Evolutionary conservation across 2,329 filamentous ascomycete species (phyloP).

Genomic region (Botrytis porri): DNA sequence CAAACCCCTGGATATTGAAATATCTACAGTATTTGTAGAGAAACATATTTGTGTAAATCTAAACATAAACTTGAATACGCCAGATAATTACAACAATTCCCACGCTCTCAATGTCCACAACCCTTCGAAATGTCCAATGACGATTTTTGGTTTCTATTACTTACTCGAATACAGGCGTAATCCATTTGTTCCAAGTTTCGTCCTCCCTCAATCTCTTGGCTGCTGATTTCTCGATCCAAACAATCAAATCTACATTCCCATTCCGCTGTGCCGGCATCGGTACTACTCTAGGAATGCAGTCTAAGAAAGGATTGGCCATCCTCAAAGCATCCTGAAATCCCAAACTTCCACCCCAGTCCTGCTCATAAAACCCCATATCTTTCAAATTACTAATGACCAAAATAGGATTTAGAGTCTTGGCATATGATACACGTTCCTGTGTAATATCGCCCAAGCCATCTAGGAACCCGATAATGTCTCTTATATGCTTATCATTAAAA

Average conservation of each 20-base stretch:
- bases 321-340: neutral
- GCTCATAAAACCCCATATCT: neutral
- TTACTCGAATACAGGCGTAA: neutral
- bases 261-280: slow-evolving; percentile 3
- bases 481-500: slow-evolving; percentile 5
- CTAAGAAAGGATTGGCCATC: neutral
- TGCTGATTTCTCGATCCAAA: slow-evolving; percentile 9
- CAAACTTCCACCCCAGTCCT: slow-evolving; percentile 10
- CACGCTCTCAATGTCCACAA: too few relatives aligned
- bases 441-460: slow-evolving; percentile 8
- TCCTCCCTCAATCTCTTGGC: slow-evolving; percentile 7
- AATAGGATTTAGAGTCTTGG: slow-evolving; percentile 7
- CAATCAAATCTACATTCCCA: neutral
- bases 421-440: slow-evolving; percentile 2
- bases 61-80: neutral
- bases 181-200: slow-evolving; percentile 10
- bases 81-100: neutral
- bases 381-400: slow-evolving; percentile 13
- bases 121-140: accelerated
- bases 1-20: accelerated
- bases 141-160: neutral
- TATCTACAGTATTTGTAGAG: too few relatives aligned
- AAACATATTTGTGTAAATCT: neutral
- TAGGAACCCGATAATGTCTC: neutral
- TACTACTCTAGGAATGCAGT: neutral